Base-by-base conservation (phyloP, 2,329 filamentous ascomycete species). In the Scorias spongiosa region DNA sequence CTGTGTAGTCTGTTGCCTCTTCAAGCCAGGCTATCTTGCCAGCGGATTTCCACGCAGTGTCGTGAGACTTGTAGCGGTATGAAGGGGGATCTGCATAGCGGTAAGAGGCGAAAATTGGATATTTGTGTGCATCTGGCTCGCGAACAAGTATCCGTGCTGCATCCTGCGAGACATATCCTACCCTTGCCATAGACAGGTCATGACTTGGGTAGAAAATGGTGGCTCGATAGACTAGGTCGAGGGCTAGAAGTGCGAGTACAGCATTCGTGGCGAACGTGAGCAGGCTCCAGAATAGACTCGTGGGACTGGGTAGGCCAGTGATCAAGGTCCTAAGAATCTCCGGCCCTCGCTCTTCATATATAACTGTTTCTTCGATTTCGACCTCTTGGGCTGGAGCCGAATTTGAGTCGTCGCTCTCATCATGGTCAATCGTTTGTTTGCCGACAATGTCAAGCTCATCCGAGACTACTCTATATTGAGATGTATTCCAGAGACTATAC, bases 151-250 rank as follows among this genome's bases (percentile, higher is more conserved):
- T 72, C 48, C 78, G 87, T 17, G 87, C 91, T 44, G 81, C 81
- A 0, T 71, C 75, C 14, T 84, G 75, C 4, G 87, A 93, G 26
- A 96, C 81, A 59, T 89, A 89, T 20, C 91, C 91, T 12, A 94
- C 68, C 8, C 91, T 76, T 36, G 84, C 84, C 60, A 98, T 93
- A 0, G 87, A 84, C 10, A 94, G 67, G 50, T 93, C 79, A 26
- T 84, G 67, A 20, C 71, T 78, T 3, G 81, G 78, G 60, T 93
- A 72, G 29, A 81, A 73, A 46, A 80, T 61, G 10, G 77, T 76
- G 2, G 82, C 81, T 15, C 83, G 76, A 57, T 84, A 87, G 11
- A 93, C 70, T 34, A 88, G 75, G 60, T 98, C 91, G 20, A 80
- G 71, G 0, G 80, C 75, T 62, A 89, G 75, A 8, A 75, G 67